Evolutionary conservation across 2,329 filamentous ascomycete species (phyloP).

Genomic region (Penicillium fuscoglaucum): DNA sequence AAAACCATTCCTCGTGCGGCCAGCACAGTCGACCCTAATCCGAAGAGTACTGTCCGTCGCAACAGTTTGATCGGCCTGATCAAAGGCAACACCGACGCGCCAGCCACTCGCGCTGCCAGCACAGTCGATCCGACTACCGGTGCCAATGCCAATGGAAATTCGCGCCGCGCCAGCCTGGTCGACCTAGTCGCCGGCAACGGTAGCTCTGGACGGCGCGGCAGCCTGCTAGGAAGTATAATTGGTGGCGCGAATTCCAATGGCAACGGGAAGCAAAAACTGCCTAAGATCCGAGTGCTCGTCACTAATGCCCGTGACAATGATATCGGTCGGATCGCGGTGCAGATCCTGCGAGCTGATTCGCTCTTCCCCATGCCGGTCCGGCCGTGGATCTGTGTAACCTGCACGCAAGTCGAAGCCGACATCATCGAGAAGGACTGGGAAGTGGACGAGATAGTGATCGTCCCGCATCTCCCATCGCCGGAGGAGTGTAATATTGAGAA

Average conservation of each 20-base stretch:
- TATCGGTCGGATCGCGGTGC: conserved; percentile 40
- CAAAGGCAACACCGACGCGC: conserved; percentile 1
- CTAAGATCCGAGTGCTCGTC: conserved; percentile 38
- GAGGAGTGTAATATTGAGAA: conserved; percentile 33
- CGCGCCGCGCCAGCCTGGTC: neutral
- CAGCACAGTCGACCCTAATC: conserved; percentile 3
- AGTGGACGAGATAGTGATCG: conserved; percentile 39
- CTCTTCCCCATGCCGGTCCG: conserved; percentile 31
- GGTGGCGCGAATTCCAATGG: neutral
- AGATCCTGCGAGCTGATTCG: conserved; percentile 38
- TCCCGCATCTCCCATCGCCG: conserved; percentile 26
- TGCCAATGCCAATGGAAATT: neutral
- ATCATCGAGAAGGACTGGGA: conserved; percentile 31
- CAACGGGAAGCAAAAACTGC: conserved; percentile 10
- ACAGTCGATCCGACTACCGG: neutral
- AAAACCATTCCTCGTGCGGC: neutral
- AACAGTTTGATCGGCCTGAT: conserved; percentile 5
- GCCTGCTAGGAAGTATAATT: conserved; percentile 1
- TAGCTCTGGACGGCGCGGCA: neutral
- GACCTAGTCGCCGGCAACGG: conserved; percentile 8
- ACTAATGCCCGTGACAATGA: conserved; percentile 40
- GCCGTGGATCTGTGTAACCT: conserved; percentile 44
- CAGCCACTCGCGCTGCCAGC: neutral
- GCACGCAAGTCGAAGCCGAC: conserved; percentile 27
- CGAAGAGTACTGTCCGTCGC: conserved; percentile 5